phyloP scores from a whole-genome alignment of 805 yeast species.

The Yamadazyma nakazawae region DNA sequence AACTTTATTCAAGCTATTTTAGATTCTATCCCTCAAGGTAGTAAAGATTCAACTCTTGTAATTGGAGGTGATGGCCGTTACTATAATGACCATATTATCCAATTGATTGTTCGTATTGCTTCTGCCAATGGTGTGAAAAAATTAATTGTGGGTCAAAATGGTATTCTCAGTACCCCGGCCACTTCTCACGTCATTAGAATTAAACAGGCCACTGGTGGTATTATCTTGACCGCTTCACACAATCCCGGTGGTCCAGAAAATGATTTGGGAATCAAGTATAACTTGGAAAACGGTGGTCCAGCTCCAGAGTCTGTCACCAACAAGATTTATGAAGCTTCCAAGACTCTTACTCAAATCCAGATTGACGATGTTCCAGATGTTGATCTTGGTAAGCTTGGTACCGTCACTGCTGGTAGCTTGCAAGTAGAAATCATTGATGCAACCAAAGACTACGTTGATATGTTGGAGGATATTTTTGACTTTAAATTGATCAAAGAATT shows the following conservation, averaged over 20 bases:
- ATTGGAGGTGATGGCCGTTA: slow-evolving; percentile 97
- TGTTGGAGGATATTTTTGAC: slow-evolving; percentile 85
- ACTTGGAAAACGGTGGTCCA: slow-evolving; percentile 94
- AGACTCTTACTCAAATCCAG: slow-evolving; percentile 56
- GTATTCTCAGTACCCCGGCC: slow-evolving; percentile 92
- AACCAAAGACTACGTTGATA: slow-evolving; percentile 69
- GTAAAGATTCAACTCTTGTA: slow-evolving; percentile 68
- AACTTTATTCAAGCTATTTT: slow-evolving; percentile 88
- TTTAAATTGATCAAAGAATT: slow-evolving; percentile 75
- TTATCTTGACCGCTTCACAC: slow-evolving; percentile 93
- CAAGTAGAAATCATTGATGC: slow-evolving; percentile 81
- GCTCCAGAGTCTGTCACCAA: slow-evolving; percentile 95
- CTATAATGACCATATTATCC: slow-evolving; percentile 79
- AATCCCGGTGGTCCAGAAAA: slow-evolving; percentile 95
- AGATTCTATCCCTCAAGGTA: slow-evolving; percentile 88
- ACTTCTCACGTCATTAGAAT: slow-evolving; percentile 90
- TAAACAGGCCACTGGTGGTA: slow-evolving; percentile 81
- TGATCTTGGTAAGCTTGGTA: slow-evolving; percentile 61
- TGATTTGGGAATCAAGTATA: slow-evolving; percentile 95
- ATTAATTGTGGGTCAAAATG: slow-evolving; percentile 82
- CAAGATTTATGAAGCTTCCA: slow-evolving; percentile 72
- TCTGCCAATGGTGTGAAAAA: slow-evolving; percentile 90
- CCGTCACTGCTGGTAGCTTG: slow-evolving; percentile 50
- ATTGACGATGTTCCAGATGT: slow-evolving; percentile 57
- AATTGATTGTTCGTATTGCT: slow-evolving; percentile 75